phyloP scores from a whole-genome alignment of 768 basidiomycete genomes.

The Kwoniella botswanensis region DNA sequence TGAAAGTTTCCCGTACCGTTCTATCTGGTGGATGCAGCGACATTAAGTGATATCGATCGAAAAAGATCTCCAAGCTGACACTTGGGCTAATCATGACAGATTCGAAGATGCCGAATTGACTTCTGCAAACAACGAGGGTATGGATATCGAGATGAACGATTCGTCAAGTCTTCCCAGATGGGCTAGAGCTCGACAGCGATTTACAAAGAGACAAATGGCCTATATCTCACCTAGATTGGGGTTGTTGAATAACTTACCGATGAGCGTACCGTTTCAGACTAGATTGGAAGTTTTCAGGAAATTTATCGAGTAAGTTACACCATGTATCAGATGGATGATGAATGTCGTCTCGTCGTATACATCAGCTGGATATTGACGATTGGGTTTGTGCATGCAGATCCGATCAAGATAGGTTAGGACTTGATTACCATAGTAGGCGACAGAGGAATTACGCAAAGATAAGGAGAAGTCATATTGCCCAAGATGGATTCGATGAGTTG shows the following conservation, averaged over 20 bases:
- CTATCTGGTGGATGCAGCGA: background rate
- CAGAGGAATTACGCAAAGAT: conserved; percentile 63
- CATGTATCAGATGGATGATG: background rate
- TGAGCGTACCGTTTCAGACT: conserved; percentile 88
- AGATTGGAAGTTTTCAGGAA: conserved; percentile 88
- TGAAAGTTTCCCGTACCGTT: background rate
- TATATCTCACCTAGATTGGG: conserved; percentile 83
- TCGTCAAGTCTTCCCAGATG: conserved; percentile 38
- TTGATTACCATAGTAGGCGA: conserved; percentile 54
- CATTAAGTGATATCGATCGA: too few species aligned
- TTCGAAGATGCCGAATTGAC: conserved; percentile 41
- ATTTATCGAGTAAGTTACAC: conserved; percentile 65
- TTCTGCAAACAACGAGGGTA: conserved; percentile 30
- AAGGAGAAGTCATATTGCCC: conserved; percentile 75
- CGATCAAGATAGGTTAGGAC: conserved; percentile 61
- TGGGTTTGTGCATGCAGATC: conserved; percentile 56
- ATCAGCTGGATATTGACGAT: background rate
- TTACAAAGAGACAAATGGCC: conserved; percentile 73
- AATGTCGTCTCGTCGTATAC: background rate
- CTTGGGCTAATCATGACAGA: conserved; percentile 2
- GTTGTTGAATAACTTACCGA: conserved; percentile 92
- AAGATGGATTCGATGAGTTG: conserved; percentile 89
- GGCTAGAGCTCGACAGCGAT: conserved; percentile 46
- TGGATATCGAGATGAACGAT: conserved; percentile 19
- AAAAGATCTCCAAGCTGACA: background rate